phyloP scores from a whole-genome alignment of 1,284 basidiomycete species.

The Leccinum subfulvum region DNA sequence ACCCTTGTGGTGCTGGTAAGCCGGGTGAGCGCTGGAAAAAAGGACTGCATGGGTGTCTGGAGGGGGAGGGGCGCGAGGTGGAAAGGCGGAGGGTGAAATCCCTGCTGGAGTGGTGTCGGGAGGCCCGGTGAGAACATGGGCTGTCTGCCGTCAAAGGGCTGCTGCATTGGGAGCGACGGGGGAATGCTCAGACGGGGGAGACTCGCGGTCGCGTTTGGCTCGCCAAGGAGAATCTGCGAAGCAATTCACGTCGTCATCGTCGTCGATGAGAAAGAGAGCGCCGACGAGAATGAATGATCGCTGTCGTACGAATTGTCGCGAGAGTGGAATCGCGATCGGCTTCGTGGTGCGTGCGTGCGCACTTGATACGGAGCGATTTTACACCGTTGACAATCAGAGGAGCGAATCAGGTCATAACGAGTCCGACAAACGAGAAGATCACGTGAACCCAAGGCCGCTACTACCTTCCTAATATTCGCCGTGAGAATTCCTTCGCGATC shows the following conservation, averaged over 20 bases:
- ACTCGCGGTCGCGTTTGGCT: background rate
- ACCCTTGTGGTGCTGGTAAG: slow-evolving; percentile 46
- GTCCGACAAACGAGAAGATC: too few species aligned
- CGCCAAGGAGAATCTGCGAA: background rate
- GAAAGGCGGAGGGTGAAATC: slow-evolving; percentile 58
- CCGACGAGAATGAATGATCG: background rate
- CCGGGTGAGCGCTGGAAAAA: slow-evolving; percentile 55
- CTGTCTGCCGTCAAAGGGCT: slow-evolving; percentile 41
- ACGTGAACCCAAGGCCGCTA: too few species aligned
- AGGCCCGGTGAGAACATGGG: slow-evolving; percentile 65
- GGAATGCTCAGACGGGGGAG: slow-evolving; percentile 46
- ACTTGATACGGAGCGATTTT: too few species aligned
- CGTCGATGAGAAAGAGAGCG: slow-evolving; percentile 2
- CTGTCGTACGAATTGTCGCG: too few species aligned
- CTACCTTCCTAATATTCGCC: too few species aligned
- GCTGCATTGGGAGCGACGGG: slow-evolving; percentile 46
- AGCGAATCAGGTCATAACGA: too few species aligned
- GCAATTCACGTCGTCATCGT: background rate
- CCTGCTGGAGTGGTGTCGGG: slow-evolving; percentile 57
- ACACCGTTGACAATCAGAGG: too few species aligned
- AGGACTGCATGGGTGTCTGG: slow-evolving; percentile 70
- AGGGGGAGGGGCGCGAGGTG: slow-evolving; percentile 44
- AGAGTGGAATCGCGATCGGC: too few species aligned
- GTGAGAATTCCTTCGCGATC: too few species aligned
- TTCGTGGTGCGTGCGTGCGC: too few species aligned